Base-by-base conservation (phyloP, 1,284 basidiomycete genomes). In the Apiotrichum montevideense region DNA sequence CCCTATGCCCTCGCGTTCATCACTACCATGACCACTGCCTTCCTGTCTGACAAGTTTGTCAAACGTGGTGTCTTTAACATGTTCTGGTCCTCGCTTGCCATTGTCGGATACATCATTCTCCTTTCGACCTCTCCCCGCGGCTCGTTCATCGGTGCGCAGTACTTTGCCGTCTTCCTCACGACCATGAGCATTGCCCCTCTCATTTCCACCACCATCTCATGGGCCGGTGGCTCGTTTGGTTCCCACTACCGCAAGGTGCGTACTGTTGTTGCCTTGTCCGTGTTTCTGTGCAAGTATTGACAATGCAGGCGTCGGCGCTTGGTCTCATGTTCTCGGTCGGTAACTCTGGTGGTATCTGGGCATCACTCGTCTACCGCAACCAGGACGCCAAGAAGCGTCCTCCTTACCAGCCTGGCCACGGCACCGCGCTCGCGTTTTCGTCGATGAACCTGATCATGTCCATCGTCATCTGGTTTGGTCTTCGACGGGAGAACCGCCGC, bases 1-100 rank as follows among this genome's bases (percentile, higher is more conserved):
- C 59, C 79, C 15, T 80, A 80, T 64, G 78, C 76, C 21, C 65
- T 79, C 39, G 77, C 75, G n/a, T 80, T 79, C 68, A 67, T 78
- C 61, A 77, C 77, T 14, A 80, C 79, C 21, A 66, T 80, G 55
- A 52, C 55, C 11, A 77, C 76, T 0, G 78, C 78, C 32, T 72
- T 64, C 56, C 44, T 73, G 32, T 73, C 71, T 32, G 79, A 80
- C 67, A 65, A 69, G 40, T 68, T 63, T 34, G 60, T 70, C 15
- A 70, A 66, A 45, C 67, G 79, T 51, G 77, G 72, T 8, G 57
- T 73, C 52, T 75, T 78, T 69, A 68, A 79, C 57, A 75, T 79
- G 70, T 76, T 75, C 63, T 78, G 75, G 75, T 72, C 74, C 42
- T 46, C 65, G 3, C 61, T 79, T 46, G 68, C 68, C 11, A 54